Percentiles rank a stretch among this genome's conserved stretches.
Evolutionary conservation across 2,329 filamentous ascomycete species (phyloP).

Genomic region (Helicocarpus griseus): DNA sequence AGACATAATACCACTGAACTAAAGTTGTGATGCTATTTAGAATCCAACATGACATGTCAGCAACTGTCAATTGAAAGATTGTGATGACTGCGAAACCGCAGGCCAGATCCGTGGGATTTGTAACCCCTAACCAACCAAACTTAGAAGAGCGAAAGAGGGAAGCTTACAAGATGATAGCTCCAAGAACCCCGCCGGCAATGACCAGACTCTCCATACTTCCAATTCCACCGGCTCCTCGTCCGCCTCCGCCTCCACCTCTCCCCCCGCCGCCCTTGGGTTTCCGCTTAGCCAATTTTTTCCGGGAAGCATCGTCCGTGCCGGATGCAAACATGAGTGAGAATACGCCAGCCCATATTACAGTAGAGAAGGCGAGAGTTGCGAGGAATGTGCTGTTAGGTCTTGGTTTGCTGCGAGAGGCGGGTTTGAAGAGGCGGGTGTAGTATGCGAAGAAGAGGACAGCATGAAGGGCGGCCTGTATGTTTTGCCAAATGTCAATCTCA

Average conservation of each 20-base stretch:
- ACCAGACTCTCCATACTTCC: not conserved
- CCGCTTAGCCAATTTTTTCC: not conserved
- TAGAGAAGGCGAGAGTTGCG: not conserved
- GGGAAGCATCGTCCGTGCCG: not conserved
- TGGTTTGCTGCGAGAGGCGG: not conserved
- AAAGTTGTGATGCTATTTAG: too few relatives aligned
- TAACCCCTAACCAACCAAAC: not conserved
- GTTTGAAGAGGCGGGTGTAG: not conserved
- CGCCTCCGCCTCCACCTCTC: too few relatives aligned
- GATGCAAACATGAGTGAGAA: not conserved
- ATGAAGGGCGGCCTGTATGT: not conserved
- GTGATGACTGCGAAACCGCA: too few relatives aligned
- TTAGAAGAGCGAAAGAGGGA: not conserved
- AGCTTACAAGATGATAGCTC: not conserved
- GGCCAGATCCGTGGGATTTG: too few relatives aligned
- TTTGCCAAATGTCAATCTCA: not conserved
- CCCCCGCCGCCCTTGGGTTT: too few relatives aligned
- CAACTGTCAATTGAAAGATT: too few relatives aligned
- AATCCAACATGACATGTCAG: too few relatives aligned
- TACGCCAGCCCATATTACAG: not conserved
- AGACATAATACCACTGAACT: too few relatives aligned
- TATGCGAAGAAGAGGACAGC: not conserved
- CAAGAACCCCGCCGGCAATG: not conserved
- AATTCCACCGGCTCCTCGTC: not conserved
- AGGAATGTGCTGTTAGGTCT: not conserved